phyloP scores from a whole-genome alignment of 2,329 filamentous ascomycete genomes.

The Aureobasidium sp. region DNA sequence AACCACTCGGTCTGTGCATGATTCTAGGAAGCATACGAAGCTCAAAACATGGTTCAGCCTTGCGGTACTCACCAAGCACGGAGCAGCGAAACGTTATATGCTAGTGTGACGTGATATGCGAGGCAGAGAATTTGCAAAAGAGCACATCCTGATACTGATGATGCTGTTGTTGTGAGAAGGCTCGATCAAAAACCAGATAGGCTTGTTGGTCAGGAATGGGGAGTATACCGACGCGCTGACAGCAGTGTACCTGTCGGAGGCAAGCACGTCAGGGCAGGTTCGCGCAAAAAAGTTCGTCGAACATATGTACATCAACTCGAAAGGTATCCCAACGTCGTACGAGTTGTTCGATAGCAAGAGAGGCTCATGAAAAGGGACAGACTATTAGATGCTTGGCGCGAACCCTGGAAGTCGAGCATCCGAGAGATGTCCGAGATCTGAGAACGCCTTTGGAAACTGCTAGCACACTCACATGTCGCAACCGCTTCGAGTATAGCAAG shows the following conservation, averaged over 20 bases:
- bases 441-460: background rate
- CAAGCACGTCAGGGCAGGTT: no score
- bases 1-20: background rate
- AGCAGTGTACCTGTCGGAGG: no score
- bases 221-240: background rate
- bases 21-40: background rate
- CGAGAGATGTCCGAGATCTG: slow-evolving; percentile 12
- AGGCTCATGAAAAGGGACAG: background rate
- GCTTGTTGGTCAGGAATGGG: background rate
- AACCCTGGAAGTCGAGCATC: background rate
- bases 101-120: background rate
- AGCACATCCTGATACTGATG: background rate
- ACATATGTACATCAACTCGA: no score
- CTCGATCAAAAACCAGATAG: background rate
- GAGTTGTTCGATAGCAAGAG: background rate
- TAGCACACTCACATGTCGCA: background rate
- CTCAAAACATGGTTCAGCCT: background rate
- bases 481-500: slow-evolving; percentile 6
- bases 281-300: no score
- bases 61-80: background rate
- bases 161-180: background rate
- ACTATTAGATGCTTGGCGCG: background rate
- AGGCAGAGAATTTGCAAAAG: no score
- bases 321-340: background rate
- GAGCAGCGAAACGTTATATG: background rate